Evolutionary conservation across 2,329 filamentous ascomycete species (phyloP).

Genomic region (Talaromyces sp.): DNA sequence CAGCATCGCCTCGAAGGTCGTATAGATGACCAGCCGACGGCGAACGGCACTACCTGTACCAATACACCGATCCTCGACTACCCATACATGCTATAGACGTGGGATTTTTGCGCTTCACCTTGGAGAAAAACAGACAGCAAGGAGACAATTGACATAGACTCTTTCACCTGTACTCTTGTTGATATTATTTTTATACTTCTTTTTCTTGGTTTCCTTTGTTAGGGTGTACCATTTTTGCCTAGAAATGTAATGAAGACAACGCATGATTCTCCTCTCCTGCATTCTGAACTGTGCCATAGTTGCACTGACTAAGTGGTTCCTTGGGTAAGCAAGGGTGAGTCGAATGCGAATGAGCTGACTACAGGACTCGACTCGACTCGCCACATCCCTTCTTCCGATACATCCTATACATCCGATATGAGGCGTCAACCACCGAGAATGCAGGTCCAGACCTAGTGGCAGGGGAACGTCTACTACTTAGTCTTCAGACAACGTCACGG

Average conservation of each 20-base stretch:
- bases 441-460: not conserved
- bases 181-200: slow-evolving; percentile 13
- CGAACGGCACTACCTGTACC: slow-evolving; percentile 26
- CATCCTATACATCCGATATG: not conserved
- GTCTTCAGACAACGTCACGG: not conserved
- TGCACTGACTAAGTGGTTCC: not conserved
- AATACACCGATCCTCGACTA: slow-evolving; percentile 18
- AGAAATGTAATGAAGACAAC: slow-evolving; percentile 10
- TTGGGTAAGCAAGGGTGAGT: not conserved
- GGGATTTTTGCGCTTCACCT: slow-evolving; percentile 12
- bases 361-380: no score
- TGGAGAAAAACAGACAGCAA: slow-evolving; percentile 8
- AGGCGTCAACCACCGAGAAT: not conserved
- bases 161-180: slow-evolving; percentile 14
- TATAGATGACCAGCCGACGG: slow-evolving; percentile 3
- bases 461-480: not conserved
- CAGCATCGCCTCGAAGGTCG: slow-evolving; percentile 7
- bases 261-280: slow-evolving; percentile 12
- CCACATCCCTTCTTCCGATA: not conserved
- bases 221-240: slow-evolving; percentile 5
- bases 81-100: slow-evolving; percentile 21
- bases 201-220: slow-evolving; percentile 19
- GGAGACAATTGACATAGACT: slow-evolving; percentile 1
- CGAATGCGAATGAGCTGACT: no score
- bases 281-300: not conserved